Evolutionary conservation across 2,329 filamentous ascomycete species (phyloP), one percentile per base, ranked within the genome.

Genomic region (Monosporascus sp.): DNA sequence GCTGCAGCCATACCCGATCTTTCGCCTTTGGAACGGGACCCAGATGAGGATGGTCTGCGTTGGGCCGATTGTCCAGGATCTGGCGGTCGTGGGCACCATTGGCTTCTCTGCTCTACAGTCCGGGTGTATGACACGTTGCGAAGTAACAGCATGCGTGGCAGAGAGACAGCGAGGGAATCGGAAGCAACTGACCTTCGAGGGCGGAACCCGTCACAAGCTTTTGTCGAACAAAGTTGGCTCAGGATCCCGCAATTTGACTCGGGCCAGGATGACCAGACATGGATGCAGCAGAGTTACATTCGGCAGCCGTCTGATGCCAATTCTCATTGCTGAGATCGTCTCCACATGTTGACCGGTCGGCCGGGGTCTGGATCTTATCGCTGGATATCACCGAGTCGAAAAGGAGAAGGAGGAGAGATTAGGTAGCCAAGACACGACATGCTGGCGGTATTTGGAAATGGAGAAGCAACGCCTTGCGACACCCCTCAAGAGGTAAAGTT

Each of bases 351-450:
- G 20, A 46, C 24, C 42, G 42, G 42, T 46, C 7, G 20, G 24
- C 42, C 42, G 42, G 42, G 42, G 42, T 46, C 42, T 46, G 24
- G 42, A 31, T 46, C 42, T 46, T 46, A 46, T 46, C 42, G 42
- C 24, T 27, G 20, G 42, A 46, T 31, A 46, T 27, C 24, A 22
- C 17, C 17, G 41, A 22, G 24, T 24, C 31, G 25, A 27, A 27
- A 14, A 18, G 42, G 42, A 27, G 42, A 25, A 17, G 25, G 15
- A 31, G 14, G 42, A 46, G 20, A 24, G 42, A 31, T 46, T 46
- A 24, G 42, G 41, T 18, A 17, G 42, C 42, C 42, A 46, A 46
- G 42, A 46, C 22, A 25, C 22, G 42, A 24, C 42, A 25, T 31
- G 42, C 24, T 46, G 24, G n/a, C 14, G 42, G 42, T 31, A 46